Evolutionary conservation across 345 rosid genomes (phyloP).

Genomic region (Lenwebbia sp.): DNA sequence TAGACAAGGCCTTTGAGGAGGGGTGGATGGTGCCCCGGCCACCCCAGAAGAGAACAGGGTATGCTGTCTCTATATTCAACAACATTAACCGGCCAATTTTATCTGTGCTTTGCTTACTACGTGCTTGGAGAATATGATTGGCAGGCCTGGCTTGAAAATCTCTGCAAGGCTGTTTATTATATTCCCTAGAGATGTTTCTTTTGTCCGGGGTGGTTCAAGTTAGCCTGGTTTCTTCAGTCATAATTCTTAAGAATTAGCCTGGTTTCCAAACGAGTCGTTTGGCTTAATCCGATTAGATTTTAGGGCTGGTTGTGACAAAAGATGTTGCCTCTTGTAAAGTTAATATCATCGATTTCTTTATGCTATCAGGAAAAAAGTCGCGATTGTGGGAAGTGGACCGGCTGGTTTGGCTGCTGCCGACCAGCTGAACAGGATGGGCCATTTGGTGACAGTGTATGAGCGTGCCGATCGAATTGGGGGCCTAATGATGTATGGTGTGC

Average conservation of each 20-base stretch:
- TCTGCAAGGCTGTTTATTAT: neutral
- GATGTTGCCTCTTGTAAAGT: neutral
- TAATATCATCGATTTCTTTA: neutral
- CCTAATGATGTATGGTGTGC: conserved; percentile 99
- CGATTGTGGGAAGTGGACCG: conserved; percentile 92
- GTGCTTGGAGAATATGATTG: neutral
- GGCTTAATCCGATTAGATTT: neutral
- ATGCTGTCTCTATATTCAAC: conserved; percentile 2
- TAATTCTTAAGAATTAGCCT: neutral
- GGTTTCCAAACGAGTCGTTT: neutral
- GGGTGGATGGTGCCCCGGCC: conserved; percentile 98
- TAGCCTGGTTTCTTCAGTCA: neutral
- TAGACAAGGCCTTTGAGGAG: conserved; percentile 94
- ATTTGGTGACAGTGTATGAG: conserved; percentile 85
- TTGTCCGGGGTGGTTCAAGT: neutral
- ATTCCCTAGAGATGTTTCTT: neutral
- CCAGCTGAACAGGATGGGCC: conserved; percentile 94
- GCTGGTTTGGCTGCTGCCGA: conserved; percentile 98
- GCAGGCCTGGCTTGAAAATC: neutral
- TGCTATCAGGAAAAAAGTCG: conserved; percentile 59
- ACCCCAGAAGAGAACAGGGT: conserved; percentile 87
- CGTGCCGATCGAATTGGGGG: conserved; percentile 99
- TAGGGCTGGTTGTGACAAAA: neutral
- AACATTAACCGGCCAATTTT: neutral
- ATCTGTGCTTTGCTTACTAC: neutral